Evolutionary conservation across 2,329 filamentous ascomycete species (phyloP).

Genomic region (Cercospora sesami): DNA sequence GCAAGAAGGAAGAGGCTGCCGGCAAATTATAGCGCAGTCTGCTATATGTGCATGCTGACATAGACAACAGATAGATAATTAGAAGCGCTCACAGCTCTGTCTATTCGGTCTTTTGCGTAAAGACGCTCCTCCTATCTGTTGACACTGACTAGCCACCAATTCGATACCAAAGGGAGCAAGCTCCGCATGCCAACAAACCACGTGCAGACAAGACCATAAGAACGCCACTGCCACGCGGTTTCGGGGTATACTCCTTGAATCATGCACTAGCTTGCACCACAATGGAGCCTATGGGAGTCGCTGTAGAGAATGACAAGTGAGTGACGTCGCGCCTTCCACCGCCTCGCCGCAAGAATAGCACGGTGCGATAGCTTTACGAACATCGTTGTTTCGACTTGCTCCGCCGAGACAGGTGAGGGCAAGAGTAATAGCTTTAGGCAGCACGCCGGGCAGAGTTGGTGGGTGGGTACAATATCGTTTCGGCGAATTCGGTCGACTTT

Average conservation of each 20-base stretch:
- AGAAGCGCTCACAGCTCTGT: background rate
- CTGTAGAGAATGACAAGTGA: background rate
- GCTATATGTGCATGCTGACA: background rate
- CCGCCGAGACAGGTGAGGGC: background rate
- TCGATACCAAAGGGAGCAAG: background rate
- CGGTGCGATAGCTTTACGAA: background rate
- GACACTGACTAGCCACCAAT: background rate
- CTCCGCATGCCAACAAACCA: background rate
- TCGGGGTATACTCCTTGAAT: background rate
- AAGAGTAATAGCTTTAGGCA: background rate
- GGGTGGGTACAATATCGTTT: background rate
- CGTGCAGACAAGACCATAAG: background rate
- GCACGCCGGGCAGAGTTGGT: background rate
- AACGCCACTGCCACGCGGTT: background rate
- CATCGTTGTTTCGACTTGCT: background rate
- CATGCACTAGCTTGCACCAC: background rate
- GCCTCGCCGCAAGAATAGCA: background rate
- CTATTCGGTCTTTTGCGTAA: background rate
- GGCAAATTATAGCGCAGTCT: conserved; percentile 31
- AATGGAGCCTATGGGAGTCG: background rate
- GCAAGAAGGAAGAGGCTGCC: conserved; percentile 40
- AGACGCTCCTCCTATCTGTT: background rate
- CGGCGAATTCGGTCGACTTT: background rate
- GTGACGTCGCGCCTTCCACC: background rate
- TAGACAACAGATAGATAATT: conserved; percentile 2